Percentiles rank a stretch among this genome's conserved stretches.
These are phyloP conservation scores for Ramularia collo-cygni DNA, from an alignment of 2,329 filamentous ascomycete species.

Conservation along the genomic window DNA sequence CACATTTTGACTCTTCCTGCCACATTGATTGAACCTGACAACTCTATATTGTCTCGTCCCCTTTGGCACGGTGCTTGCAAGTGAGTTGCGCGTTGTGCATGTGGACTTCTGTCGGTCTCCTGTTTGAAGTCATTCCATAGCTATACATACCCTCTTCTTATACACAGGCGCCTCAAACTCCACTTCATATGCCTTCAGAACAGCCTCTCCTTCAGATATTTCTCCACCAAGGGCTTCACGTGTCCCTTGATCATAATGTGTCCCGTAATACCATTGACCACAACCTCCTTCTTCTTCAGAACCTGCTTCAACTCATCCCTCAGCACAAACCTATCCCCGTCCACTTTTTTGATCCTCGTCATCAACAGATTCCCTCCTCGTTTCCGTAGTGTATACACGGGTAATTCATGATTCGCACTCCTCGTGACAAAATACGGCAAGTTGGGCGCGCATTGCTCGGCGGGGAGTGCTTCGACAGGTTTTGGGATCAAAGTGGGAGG, in stretches of 20 bases:
- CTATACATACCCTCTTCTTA: too few species aligned
- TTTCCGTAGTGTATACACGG: constrained; percentile 69
- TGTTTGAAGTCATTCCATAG: too few species aligned
- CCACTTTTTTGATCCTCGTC: constrained; percentile 71
- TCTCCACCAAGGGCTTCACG: constrained; percentile 27
- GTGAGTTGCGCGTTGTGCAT: too few species aligned
- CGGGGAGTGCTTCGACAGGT: constrained; percentile 20
- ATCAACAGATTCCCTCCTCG: constrained; percentile 68
- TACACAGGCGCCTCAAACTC: background rate
- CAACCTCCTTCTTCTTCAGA: constrained; percentile 48
- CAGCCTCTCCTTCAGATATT: constrained; percentile 31
- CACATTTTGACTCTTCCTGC: too few species aligned
- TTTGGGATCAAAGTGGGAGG: constrained; percentile 20
- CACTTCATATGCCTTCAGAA: constrained; percentile 20
- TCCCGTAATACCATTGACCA: constrained; percentile 56
- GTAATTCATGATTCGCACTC: constrained; percentile 62
- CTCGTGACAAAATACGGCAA: constrained; percentile 65
- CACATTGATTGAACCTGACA: too few species aligned
- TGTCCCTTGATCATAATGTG: constrained; percentile 63
- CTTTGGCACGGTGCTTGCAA: too few species aligned
- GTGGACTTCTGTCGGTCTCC: too few species aligned
- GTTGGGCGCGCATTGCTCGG: constrained; percentile 35
- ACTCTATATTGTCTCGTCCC: too few species aligned
- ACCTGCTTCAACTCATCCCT: constrained; percentile 55
- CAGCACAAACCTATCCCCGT: constrained; percentile 62